A percentile compares a stretch with the other conserved stretches of the same genome.
phyloP scores from a whole-genome alignment of 805 yeast species.

The Sungouiozyma intestinalis region DNA sequence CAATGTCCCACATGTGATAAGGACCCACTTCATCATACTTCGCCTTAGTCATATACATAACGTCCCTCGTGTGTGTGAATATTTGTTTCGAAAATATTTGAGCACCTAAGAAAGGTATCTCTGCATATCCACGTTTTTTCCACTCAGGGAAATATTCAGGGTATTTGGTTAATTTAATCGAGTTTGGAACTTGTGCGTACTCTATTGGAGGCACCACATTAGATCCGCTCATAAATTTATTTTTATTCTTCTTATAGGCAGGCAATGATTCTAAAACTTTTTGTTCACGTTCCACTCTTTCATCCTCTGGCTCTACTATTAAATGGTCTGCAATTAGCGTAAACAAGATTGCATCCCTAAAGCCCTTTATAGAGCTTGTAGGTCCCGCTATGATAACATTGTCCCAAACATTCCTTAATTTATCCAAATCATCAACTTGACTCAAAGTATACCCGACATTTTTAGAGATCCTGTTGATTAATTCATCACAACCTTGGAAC shows the following conservation, averaged over 20 bases:
- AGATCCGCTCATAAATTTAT: constrained; percentile 17
- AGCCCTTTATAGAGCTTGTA: constrained; percentile 66
- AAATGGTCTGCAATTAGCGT: constrained; percentile 48
- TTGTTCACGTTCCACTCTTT: constrained; percentile 20
- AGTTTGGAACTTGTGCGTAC: constrained; percentile 68
- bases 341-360: constrained; percentile 56
- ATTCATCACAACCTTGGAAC: constrained; percentile 62
- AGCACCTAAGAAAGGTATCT: constrained; percentile 73
- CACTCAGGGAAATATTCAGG: constrained; percentile 94
- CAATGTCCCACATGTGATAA: constrained; percentile 62
- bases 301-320: constrained; percentile 28
- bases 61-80: constrained; percentile 54
- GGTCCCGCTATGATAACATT: constrained; percentile 71
- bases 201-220: constrained; percentile 21
- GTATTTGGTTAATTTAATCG: constrained; percentile 53
- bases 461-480: constrained; percentile 45
- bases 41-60: constrained; percentile 56
- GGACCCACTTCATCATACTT: constrained; percentile 78
- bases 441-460: constrained; percentile 43
- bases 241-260: constrained; percentile 22
- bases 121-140: constrained; percentile 73
- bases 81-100: constrained; percentile 81
- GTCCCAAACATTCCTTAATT: constrained; percentile 77
- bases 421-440: constrained; percentile 55
- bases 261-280: constrained; percentile 24